Evolutionary conservation across 78 protist species (phyloP), one percentile per base, ranked within the genome.

Genomic region (Dictyostelium purpureum): DNA sequence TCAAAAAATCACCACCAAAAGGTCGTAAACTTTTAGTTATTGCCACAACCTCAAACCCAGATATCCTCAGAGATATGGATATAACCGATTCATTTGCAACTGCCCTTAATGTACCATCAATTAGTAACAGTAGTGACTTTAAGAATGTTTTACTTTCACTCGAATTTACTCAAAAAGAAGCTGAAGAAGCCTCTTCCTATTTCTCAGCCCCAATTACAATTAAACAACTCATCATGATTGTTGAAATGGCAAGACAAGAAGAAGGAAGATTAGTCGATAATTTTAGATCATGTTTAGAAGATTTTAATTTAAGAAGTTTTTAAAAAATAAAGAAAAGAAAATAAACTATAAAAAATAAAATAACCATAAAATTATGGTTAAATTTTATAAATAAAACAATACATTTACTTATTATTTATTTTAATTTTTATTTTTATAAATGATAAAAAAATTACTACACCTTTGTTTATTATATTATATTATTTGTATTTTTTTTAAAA

Each of bases 201-300:
- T 85, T 85, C 38, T 14, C 70, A 9, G n/a, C 42, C 6, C 35
- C 75, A 24, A 89, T 97, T 14, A 88, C 98, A 21, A 78, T 97
- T 69, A 97, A 97, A 93, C 96, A 89, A 79, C 51, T 97, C 14
- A 42, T 97, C 88, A 96, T 96, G 97, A 71, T 95, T 33, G 47
- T 76, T 4, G 99, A 97, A 77, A 97, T 97, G 99, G 97, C 99
- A 19, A 67, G 88, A 52, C 97, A 96, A 88, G 96, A 87, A 88
- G 74, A 52, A 37, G 90, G 88, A 26, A 16, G 16, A 47, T 47
- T 51, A 33, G 76, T 88, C 43, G 77, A 89, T 7, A 71, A 76
- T 47, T 67, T 92, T 47, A 85, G 33, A 85, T 19, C n/a, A n/a
- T 26, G 54, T 18, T 57, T 85, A 21, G 70, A 31, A n/a, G 92